Conservation (phyloP, 75 land plant species). For the Adiantum capillusveneris region DNA sequence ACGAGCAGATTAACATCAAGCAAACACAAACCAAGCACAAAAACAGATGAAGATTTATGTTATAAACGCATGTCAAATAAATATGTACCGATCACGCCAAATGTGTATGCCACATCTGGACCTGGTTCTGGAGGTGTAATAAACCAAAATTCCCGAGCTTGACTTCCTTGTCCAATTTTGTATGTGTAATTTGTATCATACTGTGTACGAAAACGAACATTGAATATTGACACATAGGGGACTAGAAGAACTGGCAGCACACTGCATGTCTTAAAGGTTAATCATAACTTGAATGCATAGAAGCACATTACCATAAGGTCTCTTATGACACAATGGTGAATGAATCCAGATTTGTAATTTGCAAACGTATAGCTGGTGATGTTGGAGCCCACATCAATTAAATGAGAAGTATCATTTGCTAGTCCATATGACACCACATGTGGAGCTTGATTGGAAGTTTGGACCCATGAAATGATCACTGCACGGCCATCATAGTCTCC, state of each 20-base stretch:
- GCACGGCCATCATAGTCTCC: conserved; percentile 85
- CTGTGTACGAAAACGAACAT: too few relatives aligned
- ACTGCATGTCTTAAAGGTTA: too few relatives aligned
- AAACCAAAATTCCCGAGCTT: conserved; percentile 57
- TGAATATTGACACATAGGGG: too few relatives aligned
- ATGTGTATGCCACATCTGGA: conserved; percentile 58
- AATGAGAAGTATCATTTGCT: conserved; percentile 33
- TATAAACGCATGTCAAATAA: too few relatives aligned
- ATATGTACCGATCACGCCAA: conserved; percentile 85
- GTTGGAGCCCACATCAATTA: conserved; percentile 24
- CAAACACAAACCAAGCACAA: too few relatives aligned
- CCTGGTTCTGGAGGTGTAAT: conserved; percentile 47
- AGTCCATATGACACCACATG: conserved; percentile 39
- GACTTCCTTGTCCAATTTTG: conserved; percentile 40
- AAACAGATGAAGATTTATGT: too few relatives aligned
- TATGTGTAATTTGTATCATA: conserved; percentile 58
- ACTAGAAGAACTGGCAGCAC: too few relatives aligned
- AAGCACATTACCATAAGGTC: conserved; percentile 16
- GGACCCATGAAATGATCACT: conserved; percentile 81
- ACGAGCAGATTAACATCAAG: too few relatives aligned
- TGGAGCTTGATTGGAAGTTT: conserved; percentile 33
- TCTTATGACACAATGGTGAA: conserved; percentile 39
- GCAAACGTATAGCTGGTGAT: conserved; percentile 40
- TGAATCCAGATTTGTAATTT: conserved; percentile 57
- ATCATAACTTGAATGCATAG: too few relatives aligned